phyloP scores from a whole-genome alignment of 2,329 filamentous ascomycete genomes.

The Xylariaceae sp. region DNA sequence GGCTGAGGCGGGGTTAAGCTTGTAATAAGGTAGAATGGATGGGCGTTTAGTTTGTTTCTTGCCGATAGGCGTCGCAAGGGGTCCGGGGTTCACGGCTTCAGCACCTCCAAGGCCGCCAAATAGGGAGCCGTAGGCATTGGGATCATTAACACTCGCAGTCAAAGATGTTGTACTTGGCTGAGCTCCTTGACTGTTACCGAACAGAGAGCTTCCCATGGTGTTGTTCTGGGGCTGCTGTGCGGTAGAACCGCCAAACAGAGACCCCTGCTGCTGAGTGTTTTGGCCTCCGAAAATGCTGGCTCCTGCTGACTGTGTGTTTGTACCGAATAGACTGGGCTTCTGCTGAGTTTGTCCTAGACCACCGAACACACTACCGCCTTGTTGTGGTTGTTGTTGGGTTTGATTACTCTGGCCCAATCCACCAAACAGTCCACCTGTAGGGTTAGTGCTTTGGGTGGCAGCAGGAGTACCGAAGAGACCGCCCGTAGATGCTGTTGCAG shows the following conservation, averaged over 20 bases:
- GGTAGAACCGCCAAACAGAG: slow-evolving; percentile 43
- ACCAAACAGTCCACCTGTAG: slow-evolving; percentile 50
- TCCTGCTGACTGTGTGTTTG: slow-evolving; percentile 39
- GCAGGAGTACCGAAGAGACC: slow-evolving; percentile 42
- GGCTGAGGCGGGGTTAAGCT: slow-evolving; percentile 74
- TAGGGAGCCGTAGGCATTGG: slow-evolving; percentile 86
- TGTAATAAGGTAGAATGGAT: slow-evolving; percentile 79
- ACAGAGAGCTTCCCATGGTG: slow-evolving; percentile 49
- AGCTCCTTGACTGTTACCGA: slow-evolving; percentile 49
- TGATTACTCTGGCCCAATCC: slow-evolving; percentile 33
- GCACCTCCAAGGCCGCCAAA: slow-evolving; percentile 67
- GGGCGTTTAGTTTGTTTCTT: slow-evolving; percentile 70
- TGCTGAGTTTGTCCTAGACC: slow-evolving; percentile 46
- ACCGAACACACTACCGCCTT: slow-evolving; percentile 45
- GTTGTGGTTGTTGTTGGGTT: slow-evolving; percentile 36
- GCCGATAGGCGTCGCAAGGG: slow-evolving; percentile 82
- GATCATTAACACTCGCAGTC: slow-evolving; percentile 73
- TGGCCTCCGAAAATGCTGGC: slow-evolving; percentile 51
- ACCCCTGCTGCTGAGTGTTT: slow-evolving; percentile 40
- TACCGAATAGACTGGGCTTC: slow-evolving; percentile 53
- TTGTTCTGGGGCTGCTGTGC: slow-evolving; percentile 47
- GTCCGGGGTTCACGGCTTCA: slow-evolving; percentile 69
- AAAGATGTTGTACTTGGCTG: slow-evolving; percentile 57
- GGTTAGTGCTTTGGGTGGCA: slow-evolving; percentile 33
- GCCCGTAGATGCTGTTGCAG: slow-evolving; percentile 28